phyloP scores from a whole-genome alignment of 2,329 filamentous ascomycete species.

The Colletotrichum endophyticum region DNA sequence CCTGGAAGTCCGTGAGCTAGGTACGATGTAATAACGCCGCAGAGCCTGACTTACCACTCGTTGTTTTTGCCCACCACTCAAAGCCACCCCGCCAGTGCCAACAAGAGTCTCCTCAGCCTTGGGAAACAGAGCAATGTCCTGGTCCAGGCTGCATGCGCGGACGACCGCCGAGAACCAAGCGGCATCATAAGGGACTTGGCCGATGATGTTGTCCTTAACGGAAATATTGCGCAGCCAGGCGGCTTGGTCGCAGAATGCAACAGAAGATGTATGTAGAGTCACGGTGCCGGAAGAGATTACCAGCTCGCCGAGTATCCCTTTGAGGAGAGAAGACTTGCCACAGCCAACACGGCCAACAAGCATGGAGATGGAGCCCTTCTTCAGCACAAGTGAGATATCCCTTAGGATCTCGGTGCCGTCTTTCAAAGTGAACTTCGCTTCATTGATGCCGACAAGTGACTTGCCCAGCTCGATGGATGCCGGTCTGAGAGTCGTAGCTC shows the following conservation, averaged over 20 bases:
- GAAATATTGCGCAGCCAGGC: conserved; percentile 48
- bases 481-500: too few relatives aligned
- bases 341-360: conserved; percentile 46
- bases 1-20: conserved; percentile 25
- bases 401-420: conserved; percentile 25
- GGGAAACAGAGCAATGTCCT: conserved; percentile 35
- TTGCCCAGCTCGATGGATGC: background rate
- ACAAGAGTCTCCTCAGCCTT: conserved; percentile 39
- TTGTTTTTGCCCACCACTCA: conserved; percentile 51
- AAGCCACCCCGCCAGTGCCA: conserved; percentile 43
- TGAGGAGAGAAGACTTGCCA: conserved; percentile 46
- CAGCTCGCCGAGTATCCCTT: conserved; percentile 42
- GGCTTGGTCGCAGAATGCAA: conserved; percentile 48
- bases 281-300: conserved; percentile 23
- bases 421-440: conserved; percentile 21
- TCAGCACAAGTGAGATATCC: conserved; percentile 27
- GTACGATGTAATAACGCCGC: too few relatives aligned
- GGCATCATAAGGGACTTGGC: conserved; percentile 28
- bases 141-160: conserved; percentile 36
- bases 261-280: conserved; percentile 20
- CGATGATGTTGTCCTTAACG: conserved; percentile 44
- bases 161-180: conserved; percentile 34
- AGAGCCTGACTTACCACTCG: conserved; percentile 35
- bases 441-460: background rate
- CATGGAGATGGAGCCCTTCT: conserved; percentile 32